phyloP scores from a whole-genome alignment of 192 early-diverging fungal species.

The Coemansia sp. region DNA sequence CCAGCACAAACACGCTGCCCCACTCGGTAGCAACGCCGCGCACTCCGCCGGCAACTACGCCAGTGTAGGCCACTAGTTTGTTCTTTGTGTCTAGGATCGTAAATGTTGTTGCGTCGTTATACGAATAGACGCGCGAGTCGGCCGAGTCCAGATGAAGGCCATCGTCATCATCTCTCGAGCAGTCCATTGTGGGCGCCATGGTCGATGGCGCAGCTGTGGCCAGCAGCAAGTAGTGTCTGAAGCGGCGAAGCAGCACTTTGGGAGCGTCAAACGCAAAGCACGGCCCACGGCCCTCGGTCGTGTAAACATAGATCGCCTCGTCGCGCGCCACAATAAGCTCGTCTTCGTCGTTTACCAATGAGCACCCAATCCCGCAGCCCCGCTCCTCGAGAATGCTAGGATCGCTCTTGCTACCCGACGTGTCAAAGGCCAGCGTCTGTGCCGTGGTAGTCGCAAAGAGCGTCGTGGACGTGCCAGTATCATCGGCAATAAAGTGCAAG shows the following conservation, averaged over 20 bases:
- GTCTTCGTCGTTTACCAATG: conserved; percentile 68
- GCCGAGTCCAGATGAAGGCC: conserved; percentile 57
- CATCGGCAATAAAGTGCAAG: conserved; percentile 37
- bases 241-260: conserved; percentile 29
- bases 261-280: conserved; percentile 86
- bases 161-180: conserved; percentile 51
- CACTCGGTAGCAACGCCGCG: conserved; percentile 80
- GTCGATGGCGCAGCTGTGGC: conserved; percentile 31
- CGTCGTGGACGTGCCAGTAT: conserved; percentile 17
- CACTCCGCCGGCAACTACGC: conserved; percentile 68
- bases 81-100: conserved; percentile 86
- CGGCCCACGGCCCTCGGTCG: conserved; percentile 83
- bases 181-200: conserved; percentile 17
- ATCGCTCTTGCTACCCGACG: conserved; percentile 30
- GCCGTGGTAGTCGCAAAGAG: conserved; percentile 40
- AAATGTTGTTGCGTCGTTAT: conserved; percentile 49
- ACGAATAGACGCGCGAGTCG: conserved; percentile 43
- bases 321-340: conserved; percentile 85
- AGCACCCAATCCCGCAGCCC: conserved; percentile 73
- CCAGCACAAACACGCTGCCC: conserved; percentile 87
- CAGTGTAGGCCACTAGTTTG: conserved; percentile 88
- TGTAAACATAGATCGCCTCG: conserved; percentile 92
- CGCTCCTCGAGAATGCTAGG: conserved; percentile 72
- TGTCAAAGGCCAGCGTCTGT: conserved; percentile 48
- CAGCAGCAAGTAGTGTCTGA: conserved; percentile 40